Percentiles rank a stretch among this genome's conserved stretches.
phyloP scores from a whole-genome alignment of 257 asterid species.

The Dorcoceras hygrometricum region DNA sequence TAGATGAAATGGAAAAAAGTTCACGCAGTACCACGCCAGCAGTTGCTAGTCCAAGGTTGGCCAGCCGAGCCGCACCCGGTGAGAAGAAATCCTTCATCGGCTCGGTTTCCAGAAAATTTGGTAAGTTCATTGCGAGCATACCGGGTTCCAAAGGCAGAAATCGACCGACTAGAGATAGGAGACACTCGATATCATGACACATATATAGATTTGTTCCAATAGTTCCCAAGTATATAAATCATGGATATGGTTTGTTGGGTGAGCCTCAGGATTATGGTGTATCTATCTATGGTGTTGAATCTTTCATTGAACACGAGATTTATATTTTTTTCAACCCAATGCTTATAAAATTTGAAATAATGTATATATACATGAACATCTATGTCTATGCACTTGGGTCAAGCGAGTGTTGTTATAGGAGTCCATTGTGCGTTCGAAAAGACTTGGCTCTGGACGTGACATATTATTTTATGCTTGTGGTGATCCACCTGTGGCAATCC shows the following conservation, averaged over 20 bases:
- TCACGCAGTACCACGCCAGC: conserved; percentile 24
- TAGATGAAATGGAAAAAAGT: conserved; percentile 40
- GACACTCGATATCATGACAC: background rate
- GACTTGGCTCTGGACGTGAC: too few species aligned
- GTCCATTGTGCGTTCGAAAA: too few species aligned
- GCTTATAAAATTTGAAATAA: too few species aligned
- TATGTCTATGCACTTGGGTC: too few species aligned
- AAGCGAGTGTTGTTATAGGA: too few species aligned
- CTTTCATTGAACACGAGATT: background rate
- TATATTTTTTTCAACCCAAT: too few species aligned
- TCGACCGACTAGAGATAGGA: background rate
- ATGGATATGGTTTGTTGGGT: background rate
- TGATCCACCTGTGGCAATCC: too few species aligned
- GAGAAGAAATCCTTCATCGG: background rate
- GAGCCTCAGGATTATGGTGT: conserved; percentile 7
- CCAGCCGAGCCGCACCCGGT: conserved; percentile 18
- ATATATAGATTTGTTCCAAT: background rate
- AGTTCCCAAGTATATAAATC: too few species aligned
- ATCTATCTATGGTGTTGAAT: background rate
- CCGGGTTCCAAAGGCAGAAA: background rate
- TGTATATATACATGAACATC: too few species aligned
- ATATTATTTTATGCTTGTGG: too few species aligned
- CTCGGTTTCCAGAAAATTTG: background rate
- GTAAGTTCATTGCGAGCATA: background rate
- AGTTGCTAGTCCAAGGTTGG: conserved; percentile 31